Evolutionary conservation across 176 grass and related monocot species (phyloP).

Genomic region (Rhynchospora tenuis): DNA sequence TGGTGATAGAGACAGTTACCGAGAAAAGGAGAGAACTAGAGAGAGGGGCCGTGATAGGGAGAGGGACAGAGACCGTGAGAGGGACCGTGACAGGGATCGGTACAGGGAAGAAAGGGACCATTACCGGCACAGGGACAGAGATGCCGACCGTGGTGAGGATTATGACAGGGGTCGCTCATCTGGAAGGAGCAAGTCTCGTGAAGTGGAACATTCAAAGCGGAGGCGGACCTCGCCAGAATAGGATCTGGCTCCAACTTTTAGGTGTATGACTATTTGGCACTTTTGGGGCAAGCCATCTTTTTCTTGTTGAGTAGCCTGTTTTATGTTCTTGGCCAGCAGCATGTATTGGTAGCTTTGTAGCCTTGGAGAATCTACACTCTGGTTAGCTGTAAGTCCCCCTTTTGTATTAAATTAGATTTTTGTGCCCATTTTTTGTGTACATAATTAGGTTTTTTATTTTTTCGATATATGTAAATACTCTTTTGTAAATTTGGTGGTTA

Average conservation of each 20-base stretch:
- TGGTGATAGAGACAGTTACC: slow-evolving; percentile 36
- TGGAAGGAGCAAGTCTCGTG: slow-evolving; percentile 62
- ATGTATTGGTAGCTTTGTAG: slow-evolving; percentile 37
- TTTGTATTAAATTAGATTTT: slow-evolving; percentile 18
- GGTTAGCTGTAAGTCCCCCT: slow-evolving; percentile 51
- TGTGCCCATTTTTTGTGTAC: slow-evolving; percentile 15
- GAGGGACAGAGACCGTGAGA: slow-evolving; percentile 54
- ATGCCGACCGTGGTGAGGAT: slow-evolving; percentile 55
- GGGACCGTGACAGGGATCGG: slow-evolving; percentile 56
- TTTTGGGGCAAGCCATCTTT: slow-evolving; percentile 31
- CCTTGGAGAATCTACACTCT: slow-evolving; percentile 42
- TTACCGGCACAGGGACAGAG: slow-evolving; percentile 55
- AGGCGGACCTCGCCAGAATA: slow-evolving; percentile 61
- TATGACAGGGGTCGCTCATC: slow-evolving; percentile 68
- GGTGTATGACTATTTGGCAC: slow-evolving; percentile 23
- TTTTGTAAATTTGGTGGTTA: slow-evolving; percentile 14
- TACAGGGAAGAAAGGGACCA: slow-evolving; percentile 69
- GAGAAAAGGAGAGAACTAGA: slow-evolving; percentile 40
- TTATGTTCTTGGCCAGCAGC: slow-evolving; percentile 27
- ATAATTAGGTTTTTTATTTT: background rate
- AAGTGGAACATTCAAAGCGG: slow-evolving; percentile 65
- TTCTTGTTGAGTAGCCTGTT: slow-evolving; percentile 16
- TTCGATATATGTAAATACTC: background rate
- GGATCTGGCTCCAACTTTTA: slow-evolving; percentile 1
- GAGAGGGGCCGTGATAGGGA: slow-evolving; percentile 59